Base-by-base conservation (phyloP, 805 yeast species). In the Kluyveromyces dobzhanskii region DNA sequence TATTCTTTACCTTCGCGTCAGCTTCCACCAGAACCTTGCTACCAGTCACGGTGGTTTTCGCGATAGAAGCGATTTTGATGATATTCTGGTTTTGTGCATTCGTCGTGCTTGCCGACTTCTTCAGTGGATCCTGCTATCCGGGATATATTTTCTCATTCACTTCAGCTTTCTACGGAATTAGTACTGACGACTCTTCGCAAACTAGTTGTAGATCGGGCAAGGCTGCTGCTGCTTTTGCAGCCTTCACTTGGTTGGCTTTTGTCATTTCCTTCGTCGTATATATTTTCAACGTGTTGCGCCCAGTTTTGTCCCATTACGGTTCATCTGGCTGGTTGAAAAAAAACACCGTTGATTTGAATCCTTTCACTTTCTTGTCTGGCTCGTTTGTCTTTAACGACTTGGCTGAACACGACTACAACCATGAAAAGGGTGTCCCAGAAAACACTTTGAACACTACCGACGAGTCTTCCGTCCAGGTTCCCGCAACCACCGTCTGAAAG, bases 61-160 rank as follows among this genome's bases (percentile, higher is more conserved):
- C 55, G 6, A 41, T 49, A 16, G 69, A 64, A 41, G 27, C 50
- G 4, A 19, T 62, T 5, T 19, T 63, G 29, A 32, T 51, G 11
- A 33, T 59, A 21, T 37, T 64, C 16, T 62, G 65, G 65, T 39
- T 64, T n/a, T 45, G 56, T 34, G 55, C 60, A 1, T 64, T 62
- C 35, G 52, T 64, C 35, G 64, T 64, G 17, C 46, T 52, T 11
- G 64, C 65, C 5, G 42, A 57, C 9, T 36, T 42, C 2, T 42
- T 42, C 16, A 45, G 26, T 10, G 18, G 41, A 12, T 44, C 51
- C 8, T 31, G 45, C 10, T 37, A 31, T 17, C 47, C 42, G 30
- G 36, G 46, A n/a, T 43, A 48, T 12, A 35, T 19, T 14, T 46
- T 43, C 25, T 55, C 56, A 4, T 39, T 48, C 3, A 23, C 33